Evolutionary conservation across 441 rosid species (phyloP).

Genomic region (Syzygium syzygioides): DNA sequence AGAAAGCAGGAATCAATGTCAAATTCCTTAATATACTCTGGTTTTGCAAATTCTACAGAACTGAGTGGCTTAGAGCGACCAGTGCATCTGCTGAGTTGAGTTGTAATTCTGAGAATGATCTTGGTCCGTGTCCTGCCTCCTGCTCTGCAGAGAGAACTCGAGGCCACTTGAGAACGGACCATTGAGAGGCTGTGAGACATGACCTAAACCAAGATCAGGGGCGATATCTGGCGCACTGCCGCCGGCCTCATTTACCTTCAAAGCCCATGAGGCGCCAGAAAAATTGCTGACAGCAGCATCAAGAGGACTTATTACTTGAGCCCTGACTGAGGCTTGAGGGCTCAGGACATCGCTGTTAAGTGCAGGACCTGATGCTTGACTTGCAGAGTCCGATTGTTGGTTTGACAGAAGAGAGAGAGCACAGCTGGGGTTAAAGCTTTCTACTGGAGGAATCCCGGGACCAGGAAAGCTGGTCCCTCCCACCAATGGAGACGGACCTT

Average conservation of each 20-base stretch:
- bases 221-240: conserved; percentile 23
- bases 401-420: conserved; percentile 99
- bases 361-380: conserved; percentile 29
- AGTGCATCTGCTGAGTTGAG: conserved; percentile 51
- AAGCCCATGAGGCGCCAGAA: conserved; percentile 46
- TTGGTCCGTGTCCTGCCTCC: conserved; percentile 48
- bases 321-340: conserved; percentile 29
- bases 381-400: conserved; percentile 50
- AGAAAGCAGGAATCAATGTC: neutral
- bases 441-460: conserved; percentile 42
- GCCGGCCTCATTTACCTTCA: conserved; percentile 32
- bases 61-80: conserved; percentile 39
- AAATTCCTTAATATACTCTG: neutral
- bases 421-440: conserved; percentile 74
- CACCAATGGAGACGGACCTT: conserved; percentile 24
- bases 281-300: conserved; percentile 20
- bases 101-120: conserved; percentile 48
- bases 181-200: conserved; percentile 40
- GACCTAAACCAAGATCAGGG: conserved; percentile 47
- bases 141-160: conserved; percentile 45
- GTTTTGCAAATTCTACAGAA: neutral
- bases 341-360: conserved; percentile 23
- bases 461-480: conserved; percentile 40
- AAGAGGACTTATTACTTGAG: conserved; percentile 35
- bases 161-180: conserved; percentile 34